Conservation (phyloP, 192 early-diverging fungal genomes). For the Rhizophagus prolifer region DNA sequence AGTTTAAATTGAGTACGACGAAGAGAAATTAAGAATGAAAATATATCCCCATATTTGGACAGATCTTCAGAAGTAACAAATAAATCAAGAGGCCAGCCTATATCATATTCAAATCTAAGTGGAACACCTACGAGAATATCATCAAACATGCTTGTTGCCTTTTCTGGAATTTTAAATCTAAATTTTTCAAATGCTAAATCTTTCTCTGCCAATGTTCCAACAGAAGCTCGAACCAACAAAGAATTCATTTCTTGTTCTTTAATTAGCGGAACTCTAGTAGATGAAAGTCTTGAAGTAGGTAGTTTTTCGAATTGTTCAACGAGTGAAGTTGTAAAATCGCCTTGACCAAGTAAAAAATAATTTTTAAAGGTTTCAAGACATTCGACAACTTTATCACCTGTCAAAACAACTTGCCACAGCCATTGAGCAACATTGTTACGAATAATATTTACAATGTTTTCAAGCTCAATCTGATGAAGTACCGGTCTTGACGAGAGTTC, state of each 20-base stretch:
- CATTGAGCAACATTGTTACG: slow-evolving; percentile 56
- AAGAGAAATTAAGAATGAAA: slow-evolving; percentile 61
- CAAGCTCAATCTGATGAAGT: slow-evolving; percentile 39
- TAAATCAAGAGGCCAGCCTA: slow-evolving; percentile 71
- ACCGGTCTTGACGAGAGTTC: slow-evolving; percentile 34
- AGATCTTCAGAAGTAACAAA: slow-evolving; percentile 62
- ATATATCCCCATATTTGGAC: slow-evolving; percentile 57
- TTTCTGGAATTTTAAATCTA: slow-evolving; percentile 12
- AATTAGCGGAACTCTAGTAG: slow-evolving; percentile 17
- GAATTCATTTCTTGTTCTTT: slow-evolving; percentile 43
- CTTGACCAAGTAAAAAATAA: slow-evolving; percentile 61
- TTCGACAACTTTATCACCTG: slow-evolving; percentile 57
- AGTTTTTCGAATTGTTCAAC: slow-evolving; percentile 56
- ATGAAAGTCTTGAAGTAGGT: slow-evolving; percentile 2
- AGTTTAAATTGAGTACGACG: slow-evolving; percentile 57
- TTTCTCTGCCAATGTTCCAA: slow-evolving; percentile 45
- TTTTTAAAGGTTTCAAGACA: slow-evolving; percentile 61
- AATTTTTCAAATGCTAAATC: slow-evolving; percentile 29
- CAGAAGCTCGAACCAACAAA: slow-evolving; percentile 36
- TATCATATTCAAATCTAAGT: slow-evolving; percentile 52
- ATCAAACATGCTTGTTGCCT: slow-evolving; percentile 36
- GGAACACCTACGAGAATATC: slow-evolving; percentile 55
- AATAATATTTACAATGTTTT: slow-evolving; percentile 48
- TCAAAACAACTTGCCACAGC: slow-evolving; percentile 65
- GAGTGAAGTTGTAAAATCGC: slow-evolving; percentile 57